Evolutionary conservation across 176 grass and related monocot species (phyloP).

Genomic region (Miscanthus lutarioriparius): DNA sequence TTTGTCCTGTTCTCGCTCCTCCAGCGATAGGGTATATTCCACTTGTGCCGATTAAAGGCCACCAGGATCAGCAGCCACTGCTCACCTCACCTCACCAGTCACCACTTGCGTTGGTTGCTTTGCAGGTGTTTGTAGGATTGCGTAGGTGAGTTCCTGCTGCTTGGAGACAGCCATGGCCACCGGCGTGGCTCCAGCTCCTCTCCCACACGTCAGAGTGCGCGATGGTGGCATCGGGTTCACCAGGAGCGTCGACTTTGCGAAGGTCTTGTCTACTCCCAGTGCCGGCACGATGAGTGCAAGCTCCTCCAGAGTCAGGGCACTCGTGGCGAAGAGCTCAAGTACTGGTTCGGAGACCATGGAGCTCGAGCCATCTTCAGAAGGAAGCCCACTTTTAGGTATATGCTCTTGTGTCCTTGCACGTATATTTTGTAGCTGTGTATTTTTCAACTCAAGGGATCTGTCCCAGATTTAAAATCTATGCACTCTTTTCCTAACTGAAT

Average conservation of each 20-base stretch:
- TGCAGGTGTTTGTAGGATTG: conserved; percentile 57
- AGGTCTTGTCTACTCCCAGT: conserved; percentile 45
- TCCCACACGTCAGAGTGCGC: conserved; percentile 53
- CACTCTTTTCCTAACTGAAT: neutral
- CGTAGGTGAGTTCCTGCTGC: conserved; percentile 4
- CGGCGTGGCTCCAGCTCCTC: conserved; percentile 59
- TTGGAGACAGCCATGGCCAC: conserved; percentile 54
- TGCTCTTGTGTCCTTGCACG: conserved; percentile 6
- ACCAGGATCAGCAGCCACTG: neutral
- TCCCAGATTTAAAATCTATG: conserved; percentile 5
- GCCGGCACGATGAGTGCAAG: conserved; percentile 30
- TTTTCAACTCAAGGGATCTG: neutral
- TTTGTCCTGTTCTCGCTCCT: conserved; percentile 40
- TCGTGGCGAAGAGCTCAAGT: conserved; percentile 62
- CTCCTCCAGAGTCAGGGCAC: conserved; percentile 41
- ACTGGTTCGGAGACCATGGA: conserved; percentile 85
- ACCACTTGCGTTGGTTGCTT: conserved; percentile 16
- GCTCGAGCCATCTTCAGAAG: conserved; percentile 89
- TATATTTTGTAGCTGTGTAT: neutral
- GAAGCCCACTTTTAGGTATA: conserved; percentile 93
- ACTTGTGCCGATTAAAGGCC: conserved; percentile 22
- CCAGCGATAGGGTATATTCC: conserved; percentile 42
- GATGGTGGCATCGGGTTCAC: conserved; percentile 60
- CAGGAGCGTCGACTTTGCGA: conserved; percentile 87
- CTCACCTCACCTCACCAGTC: conserved; percentile 8